Conservation (phyloP, 495 filamentous ascomycete genomes). For the Viridothelium virens region DNA sequence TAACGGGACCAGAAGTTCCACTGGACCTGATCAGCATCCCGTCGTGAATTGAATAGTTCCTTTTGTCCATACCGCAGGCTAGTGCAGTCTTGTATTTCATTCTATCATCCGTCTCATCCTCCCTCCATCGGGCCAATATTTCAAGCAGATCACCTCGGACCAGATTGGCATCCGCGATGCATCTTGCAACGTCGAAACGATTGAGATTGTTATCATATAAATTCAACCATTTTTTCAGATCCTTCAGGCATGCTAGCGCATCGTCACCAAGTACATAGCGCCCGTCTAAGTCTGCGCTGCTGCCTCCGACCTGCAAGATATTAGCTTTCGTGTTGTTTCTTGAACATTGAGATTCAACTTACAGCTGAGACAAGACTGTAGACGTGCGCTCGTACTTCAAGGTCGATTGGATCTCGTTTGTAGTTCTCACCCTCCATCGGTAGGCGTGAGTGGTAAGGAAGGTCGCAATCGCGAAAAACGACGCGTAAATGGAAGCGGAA, state of each 20-base stretch:
- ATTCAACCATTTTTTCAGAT: slow-evolving; percentile 88
- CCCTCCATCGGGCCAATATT: slow-evolving; percentile 75
- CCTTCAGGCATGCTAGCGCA: slow-evolving; percentile 81
- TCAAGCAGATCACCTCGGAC: slow-evolving; percentile 81
- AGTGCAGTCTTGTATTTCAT: slow-evolving; percentile 72
- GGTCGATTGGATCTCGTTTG: slow-evolving; percentile 42
- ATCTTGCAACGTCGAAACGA: slow-evolving; percentile 90
- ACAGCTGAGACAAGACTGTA: slow-evolving; percentile 88
- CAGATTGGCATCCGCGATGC: slow-evolving; percentile 87
- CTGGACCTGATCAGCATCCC: slow-evolving; percentile 27
- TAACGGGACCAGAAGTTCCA: slow-evolving; percentile 87
- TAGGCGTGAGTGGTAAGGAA: neutral
- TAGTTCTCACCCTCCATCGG: slow-evolving; percentile 4
- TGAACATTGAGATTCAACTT: slow-evolving; percentile 37
- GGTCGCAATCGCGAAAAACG: neutral
- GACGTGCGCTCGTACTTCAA: slow-evolving; percentile 82
- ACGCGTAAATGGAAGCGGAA: neutral
- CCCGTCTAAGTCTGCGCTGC: slow-evolving; percentile 70
- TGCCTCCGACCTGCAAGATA: slow-evolving; percentile 68
- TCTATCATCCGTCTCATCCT: slow-evolving; percentile 56
- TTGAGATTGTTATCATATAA: slow-evolving; percentile 91
- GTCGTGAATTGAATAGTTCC: neutral
- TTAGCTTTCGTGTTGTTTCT: neutral
- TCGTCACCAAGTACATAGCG: slow-evolving; percentile 88
- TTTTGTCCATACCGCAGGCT: slow-evolving; percentile 55